These are phyloP conservation scores for Alternaria conjuncta DNA, from an alignment of 2,329 filamentous ascomycete species.

Conservation along the genomic window DNA sequence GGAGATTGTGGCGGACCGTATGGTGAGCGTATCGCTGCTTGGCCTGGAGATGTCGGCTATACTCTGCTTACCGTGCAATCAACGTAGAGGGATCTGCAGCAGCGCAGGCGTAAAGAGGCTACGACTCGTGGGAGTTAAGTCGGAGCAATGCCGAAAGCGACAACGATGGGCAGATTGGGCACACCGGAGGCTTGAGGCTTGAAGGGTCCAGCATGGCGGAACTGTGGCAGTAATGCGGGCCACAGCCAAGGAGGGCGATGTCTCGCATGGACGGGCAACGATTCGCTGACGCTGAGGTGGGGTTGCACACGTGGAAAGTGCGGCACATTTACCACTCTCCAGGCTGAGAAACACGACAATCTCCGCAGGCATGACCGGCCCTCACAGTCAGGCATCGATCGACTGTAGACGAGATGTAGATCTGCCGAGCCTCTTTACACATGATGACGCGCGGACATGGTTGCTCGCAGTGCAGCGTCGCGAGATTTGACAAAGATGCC, in stretches of 20 bases:
- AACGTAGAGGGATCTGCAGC: slow-evolving; percentile 6
- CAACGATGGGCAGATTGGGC: slow-evolving; percentile 19
- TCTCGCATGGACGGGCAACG: slow-evolving; percentile 41
- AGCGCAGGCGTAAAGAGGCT: neutral
- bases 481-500: slow-evolving; percentile 3
- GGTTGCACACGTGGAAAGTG: slow-evolving; percentile 34
- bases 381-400: slow-evolving; percentile 20
- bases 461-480: neutral
- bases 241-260: slow-evolving; percentile 36
- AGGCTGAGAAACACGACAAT: slow-evolving; percentile 21
- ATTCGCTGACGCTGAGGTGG: slow-evolving; percentile 27
- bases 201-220: slow-evolving; percentile 30
- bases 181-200: slow-evolving; percentile 14
- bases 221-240: slow-evolving; percentile 23
- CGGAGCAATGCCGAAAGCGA: slow-evolving; percentile 18
- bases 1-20: slow-evolving; percentile 8
- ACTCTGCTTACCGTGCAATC: slow-evolving; percentile 2
- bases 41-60: slow-evolving; percentile 3
- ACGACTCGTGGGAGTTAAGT: slow-evolving; percentile 9
- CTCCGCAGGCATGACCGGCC: slow-evolving; percentile 7
- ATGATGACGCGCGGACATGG: slow-evolving; percentile 14
- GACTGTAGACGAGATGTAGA: slow-evolving; percentile 16
- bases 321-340: slow-evolving; percentile 19
- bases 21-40: neutral
- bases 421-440: slow-evolving; percentile 18